A percentile compares a stretch with the other conserved stretches of the same genome.
Conservation (phyloP, 2,329 filamentous ascomycete species). For the Aureobasidium subglaciale region DNA sequence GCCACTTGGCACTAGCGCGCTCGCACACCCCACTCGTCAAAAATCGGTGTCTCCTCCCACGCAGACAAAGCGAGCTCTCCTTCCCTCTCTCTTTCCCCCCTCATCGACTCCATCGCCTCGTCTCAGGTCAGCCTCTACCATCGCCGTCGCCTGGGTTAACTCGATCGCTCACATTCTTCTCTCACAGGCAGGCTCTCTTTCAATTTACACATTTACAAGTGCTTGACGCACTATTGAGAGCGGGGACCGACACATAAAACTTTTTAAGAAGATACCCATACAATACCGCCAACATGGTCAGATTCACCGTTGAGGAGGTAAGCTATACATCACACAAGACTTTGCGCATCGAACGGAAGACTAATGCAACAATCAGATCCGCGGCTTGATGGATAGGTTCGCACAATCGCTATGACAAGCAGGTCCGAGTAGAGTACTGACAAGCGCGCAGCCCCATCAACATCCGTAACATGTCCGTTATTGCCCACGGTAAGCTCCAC, state of each 20-base stretch:
- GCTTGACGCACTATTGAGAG: slow-evolving; percentile 20
- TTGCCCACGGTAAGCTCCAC: slow-evolving; percentile 72
- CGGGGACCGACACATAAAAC: slow-evolving; percentile 23
- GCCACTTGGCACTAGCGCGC: not conserved
- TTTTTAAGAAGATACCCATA: slow-evolving; percentile 20
- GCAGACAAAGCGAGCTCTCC: not conserved
- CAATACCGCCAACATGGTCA: slow-evolving; percentile 97
- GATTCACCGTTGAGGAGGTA: slow-evolving; percentile 97
- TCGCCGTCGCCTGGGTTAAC: not conserved
- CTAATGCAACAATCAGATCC: slow-evolving; percentile 49
- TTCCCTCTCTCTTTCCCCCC: slow-evolving; percentile 8
- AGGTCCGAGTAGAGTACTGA: not conserved
- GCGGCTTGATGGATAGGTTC: slow-evolving; percentile 58
- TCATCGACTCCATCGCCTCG: slow-evolving; percentile 13
- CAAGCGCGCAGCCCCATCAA: slow-evolving; percentile 54
- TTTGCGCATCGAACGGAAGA: not conserved
- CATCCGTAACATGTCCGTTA: slow-evolving; percentile 97
- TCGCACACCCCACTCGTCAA: slow-evolving; percentile 5
- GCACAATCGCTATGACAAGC: not conserved
- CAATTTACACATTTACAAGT: slow-evolving; percentile 13
- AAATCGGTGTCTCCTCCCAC: not conserved
- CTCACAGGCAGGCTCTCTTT: slow-evolving; percentile 22
- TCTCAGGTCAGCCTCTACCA: slow-evolving; percentile 11
- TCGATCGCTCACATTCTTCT: slow-evolving; percentile 10
- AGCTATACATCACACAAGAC: not conserved